These are phyloP conservation scores for Leccinum disarticulatum DNA, from an alignment of 768 basidiomycete species.

Conservation along the genomic window DNA sequence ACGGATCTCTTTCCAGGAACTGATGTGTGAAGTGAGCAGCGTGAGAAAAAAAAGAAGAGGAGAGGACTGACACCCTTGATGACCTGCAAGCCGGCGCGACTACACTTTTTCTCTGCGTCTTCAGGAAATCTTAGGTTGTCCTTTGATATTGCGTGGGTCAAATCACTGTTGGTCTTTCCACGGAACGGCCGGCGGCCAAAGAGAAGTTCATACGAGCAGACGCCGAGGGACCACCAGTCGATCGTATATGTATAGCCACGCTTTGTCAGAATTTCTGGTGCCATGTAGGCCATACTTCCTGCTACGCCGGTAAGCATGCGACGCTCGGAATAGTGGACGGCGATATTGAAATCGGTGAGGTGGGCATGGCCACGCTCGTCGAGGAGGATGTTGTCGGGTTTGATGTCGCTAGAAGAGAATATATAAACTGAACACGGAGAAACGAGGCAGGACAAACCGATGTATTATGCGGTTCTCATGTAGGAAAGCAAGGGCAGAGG, in stretches of 20 bases:
- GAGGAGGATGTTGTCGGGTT: conserved; percentile 96
- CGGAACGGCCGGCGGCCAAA: conserved; percentile 92
- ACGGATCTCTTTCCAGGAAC: conserved; percentile 86
- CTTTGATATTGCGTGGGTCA: conserved; percentile 90
- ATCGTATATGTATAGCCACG: conserved; percentile 93
- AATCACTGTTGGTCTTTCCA: conserved; percentile 88
- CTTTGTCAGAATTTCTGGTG: conserved; percentile 85
- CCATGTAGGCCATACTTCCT: conserved; percentile 99
- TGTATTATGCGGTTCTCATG: conserved; percentile 96
- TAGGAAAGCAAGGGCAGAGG: conserved; percentile 84
- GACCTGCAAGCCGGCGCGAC: conserved; percentile 72
- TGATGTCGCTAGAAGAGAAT: conserved; percentile 68
- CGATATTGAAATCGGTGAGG: conserved; percentile 97
- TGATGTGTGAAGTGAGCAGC: conserved; percentile 31
- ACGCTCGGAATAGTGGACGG: conserved; percentile 91
- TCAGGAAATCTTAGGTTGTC: conserved; percentile 90
- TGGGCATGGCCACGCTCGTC: conserved; percentile 96
- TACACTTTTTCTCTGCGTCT: conserved; percentile 78
- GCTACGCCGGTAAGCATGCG: conserved; percentile 86
- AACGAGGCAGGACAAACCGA: conserved; percentile 55
- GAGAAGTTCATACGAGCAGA: conserved; percentile 88
- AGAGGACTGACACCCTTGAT: conserved; percentile 67
- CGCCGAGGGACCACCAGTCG: conserved; percentile 97
- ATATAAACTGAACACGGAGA: not conserved
- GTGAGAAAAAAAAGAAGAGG: conserved; percentile 14